Evolutionary conservation across 1,284 basidiomycete species (phyloP).

Genomic region (Meripilus lineatus): DNA sequence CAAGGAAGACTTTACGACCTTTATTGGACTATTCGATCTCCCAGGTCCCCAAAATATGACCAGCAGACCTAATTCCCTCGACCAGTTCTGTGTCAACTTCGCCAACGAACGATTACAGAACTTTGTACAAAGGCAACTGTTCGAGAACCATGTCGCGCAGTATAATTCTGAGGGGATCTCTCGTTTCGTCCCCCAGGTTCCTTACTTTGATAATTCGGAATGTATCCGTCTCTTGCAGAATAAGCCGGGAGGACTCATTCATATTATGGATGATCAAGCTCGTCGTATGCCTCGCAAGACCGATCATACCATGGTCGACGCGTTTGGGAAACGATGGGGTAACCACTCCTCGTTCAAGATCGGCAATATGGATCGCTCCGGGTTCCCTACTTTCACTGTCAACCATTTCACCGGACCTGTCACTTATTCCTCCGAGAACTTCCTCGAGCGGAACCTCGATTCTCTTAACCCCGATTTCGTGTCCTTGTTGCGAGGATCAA

Average conservation of each 20-base stretch:
- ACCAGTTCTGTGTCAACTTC: constrained; percentile 96
- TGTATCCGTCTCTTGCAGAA: constrained; percentile 86
- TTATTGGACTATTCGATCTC: constrained; percentile 93
- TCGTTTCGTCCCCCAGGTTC: constrained; percentile 62
- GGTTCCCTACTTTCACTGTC: constrained; percentile 86
- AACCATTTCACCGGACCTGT: constrained; percentile 91
- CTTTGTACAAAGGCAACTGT: constrained; percentile 78
- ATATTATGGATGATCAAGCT: constrained; percentile 98
- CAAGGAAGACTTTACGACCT: constrained; percentile 86
- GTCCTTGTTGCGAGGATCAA: constrained; percentile 73
- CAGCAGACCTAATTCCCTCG: constrained; percentile 83
- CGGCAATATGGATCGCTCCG: constrained; percentile 70
- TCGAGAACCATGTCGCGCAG: constrained; percentile 77
- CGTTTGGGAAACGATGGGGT: constrained; percentile 91
- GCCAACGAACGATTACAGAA: constrained; percentile 89
- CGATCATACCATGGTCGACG: constrained; percentile 91
- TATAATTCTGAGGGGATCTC: constrained; percentile 85
- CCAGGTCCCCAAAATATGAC: constrained; percentile 92
- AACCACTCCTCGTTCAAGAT: constrained; percentile 90
- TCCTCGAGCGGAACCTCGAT: constrained; percentile 88
- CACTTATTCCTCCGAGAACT: constrained; percentile 86
- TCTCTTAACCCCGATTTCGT: constrained; percentile 92
- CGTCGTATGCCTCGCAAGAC: constrained; percentile 85
- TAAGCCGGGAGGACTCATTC: constrained; percentile 86
- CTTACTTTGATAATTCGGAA: constrained; percentile 91